Base-by-base conservation (phyloP, 192 early-diverging fungal species). In the Geranomyces michiganensis region DNA sequence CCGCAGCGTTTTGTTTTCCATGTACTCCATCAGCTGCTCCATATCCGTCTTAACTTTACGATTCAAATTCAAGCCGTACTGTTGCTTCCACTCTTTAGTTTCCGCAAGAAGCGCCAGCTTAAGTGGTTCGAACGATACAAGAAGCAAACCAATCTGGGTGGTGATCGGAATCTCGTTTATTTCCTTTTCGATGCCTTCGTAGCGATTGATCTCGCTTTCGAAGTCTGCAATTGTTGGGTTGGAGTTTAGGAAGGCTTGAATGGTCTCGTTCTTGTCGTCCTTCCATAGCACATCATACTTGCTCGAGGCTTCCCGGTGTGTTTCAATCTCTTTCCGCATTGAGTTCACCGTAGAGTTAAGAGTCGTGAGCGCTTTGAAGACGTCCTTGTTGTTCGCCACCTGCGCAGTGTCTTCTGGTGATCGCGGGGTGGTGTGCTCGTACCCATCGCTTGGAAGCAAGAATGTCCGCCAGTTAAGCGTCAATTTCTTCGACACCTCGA, bases 1-100 rank as follows among this genome's bases (percentile, higher is more conserved):
- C 60, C 75, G 70, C 36, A 88, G 46, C 0, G 86, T 85, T 65
- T 89, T 88, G 68, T 76, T 82, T 48, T 86, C 86, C 84, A 89
- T 89, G 66, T 88, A 89, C 73, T 87, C 87, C 64, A 88, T 89
- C 24, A 89, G 75, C 70, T 82, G 76, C 76, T 89, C 86, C 87
- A 89, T 88, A 59, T 88, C 87, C 53, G 69, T 79, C 67, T 88
- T 88, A 60, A 89, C 87, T 68, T 89, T 88, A 29, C 75, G 68
- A 72, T 89, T 89, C 15, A 89, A 69, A 73, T 89, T 88, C 21
- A 87, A 63, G 6, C 87, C 87, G 70, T 86, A 89, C 59, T 87
- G 84, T 58, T 88, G 87, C 75, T 88, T 89, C 87, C 87, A 89
- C 24, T 89, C 85, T 73, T 88, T 87, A 17, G 87, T 89, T 72